These are phyloP conservation scores for Sugiyamaella grinbergsii DNA, from an alignment of 1,139 yeast genomes.

Conservation along the genomic window DNA sequence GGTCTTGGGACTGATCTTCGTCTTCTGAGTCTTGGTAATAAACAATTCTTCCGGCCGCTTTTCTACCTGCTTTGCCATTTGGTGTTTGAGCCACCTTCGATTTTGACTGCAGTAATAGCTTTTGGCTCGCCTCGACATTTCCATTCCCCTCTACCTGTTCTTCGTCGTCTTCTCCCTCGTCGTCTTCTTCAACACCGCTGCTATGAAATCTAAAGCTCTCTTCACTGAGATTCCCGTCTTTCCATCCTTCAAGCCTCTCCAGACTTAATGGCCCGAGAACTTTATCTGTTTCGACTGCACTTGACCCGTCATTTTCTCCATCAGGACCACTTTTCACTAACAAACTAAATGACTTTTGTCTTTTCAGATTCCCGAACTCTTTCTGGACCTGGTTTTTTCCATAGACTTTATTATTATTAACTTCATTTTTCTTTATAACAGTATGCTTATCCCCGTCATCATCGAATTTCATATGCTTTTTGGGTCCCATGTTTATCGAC, in stretches of 20 bases:
- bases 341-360: slow-evolving; percentile 1
- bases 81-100: too few species aligned
- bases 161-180: slow-evolving; percentile 6
- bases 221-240: slow-evolving; percentile 25
- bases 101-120: too few species aligned
- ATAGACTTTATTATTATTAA: neutral
- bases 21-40: slow-evolving; percentile 41
- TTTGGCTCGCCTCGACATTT: too few species aligned
- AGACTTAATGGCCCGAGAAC: slow-evolving; percentile 29
- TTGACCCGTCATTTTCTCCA: neutral
- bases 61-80: neutral
- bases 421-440: too few species aligned
- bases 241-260: slow-evolving; percentile 26
- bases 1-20: slow-evolving; percentile 41
- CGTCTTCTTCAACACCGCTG: slow-evolving; percentile 11
- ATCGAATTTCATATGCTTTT: slow-evolving; percentile 34
- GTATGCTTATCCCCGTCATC: slow-evolving; percentile 28
- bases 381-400: slow-evolving; percentile 5
- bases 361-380: neutral
- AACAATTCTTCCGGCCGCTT: slow-evolving; percentile 24
- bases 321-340: slow-evolving; percentile 1
- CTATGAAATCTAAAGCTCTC: slow-evolving; percentile 25
- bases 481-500: slow-evolving; percentile 34
- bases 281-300: slow-evolving; percentile 4
- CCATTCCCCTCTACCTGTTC: neutral